Percentiles rank a stretch among this genome's conserved stretches.
Evolutionary conservation across 495 filamentous ascomycete genomes (phyloP).

Genomic region (Penicillium lagena): DNA sequence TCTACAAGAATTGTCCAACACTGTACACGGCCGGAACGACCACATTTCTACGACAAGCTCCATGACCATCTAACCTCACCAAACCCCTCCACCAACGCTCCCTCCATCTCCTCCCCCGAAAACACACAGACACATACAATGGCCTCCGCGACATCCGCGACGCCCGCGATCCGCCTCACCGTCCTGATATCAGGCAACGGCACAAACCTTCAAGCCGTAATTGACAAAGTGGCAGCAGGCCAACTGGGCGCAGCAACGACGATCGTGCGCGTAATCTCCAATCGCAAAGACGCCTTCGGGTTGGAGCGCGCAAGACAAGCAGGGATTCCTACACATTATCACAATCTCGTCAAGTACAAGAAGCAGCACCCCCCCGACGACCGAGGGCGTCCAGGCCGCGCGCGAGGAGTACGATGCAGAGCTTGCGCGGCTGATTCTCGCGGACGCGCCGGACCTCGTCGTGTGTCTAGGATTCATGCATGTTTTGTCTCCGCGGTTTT

Average conservation of each 20-base stretch:
- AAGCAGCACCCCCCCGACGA: constrained; percentile 40
- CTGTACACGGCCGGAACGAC: no score
- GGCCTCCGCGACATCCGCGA: constrained; percentile 5
- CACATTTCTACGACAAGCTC: no score
- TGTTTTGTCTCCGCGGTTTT: constrained; percentile 55
- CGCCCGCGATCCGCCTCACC: constrained; percentile 37
- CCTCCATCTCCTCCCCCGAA: background rate
- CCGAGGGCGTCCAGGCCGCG: constrained; percentile 42
- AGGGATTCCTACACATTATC: constrained; percentile 74
- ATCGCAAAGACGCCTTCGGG: constrained; percentile 74
- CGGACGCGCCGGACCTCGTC: constrained; percentile 63
- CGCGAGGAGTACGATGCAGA: constrained; percentile 74
- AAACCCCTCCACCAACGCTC: background rate
- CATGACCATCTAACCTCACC: no score
- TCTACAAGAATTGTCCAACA: no score
- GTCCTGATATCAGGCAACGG: constrained; percentile 76
- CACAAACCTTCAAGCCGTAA: constrained; percentile 85
- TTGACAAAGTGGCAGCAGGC: constrained; percentile 57
- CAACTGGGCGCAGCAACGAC: constrained; percentile 46
- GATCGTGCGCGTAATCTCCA: constrained; percentile 76
- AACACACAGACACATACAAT: constrained; percentile 13
- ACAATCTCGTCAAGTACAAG: constrained; percentile 73
- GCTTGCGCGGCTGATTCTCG: constrained; percentile 63
- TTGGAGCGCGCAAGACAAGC: constrained; percentile 63
- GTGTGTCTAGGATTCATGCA: constrained; percentile 51